Percentiles rank a stretch among this genome's conserved stretches.
phyloP scores from a whole-genome alignment of 106 monocot species.

The Allium fistulosum region DNA sequence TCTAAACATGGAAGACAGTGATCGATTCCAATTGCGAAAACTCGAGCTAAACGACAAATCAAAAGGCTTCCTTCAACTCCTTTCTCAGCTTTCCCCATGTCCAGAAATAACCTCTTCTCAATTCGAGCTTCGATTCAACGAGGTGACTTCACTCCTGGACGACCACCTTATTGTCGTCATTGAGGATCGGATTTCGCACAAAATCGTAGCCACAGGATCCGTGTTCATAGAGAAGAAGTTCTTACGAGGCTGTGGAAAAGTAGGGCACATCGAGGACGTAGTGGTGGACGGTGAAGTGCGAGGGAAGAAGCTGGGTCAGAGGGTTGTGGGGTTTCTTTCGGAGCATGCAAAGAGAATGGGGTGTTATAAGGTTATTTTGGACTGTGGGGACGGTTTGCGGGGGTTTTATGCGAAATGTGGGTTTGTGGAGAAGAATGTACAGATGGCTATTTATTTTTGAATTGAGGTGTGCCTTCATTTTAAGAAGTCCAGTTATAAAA shows the following conservation, averaged over 20 bases:
- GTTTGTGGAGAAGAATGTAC: slow-evolving; percentile 75
- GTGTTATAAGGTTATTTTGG: slow-evolving; percentile 94
- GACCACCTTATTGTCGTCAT: slow-evolving; percentile 63
- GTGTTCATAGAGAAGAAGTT: slow-evolving; percentile 83
- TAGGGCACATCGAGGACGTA: slow-evolving; percentile 86
- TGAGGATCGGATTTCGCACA: slow-evolving; percentile 34
- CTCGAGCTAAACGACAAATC: slow-evolving; percentile 43
- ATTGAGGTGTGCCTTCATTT: background rate
- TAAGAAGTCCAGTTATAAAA: no score
- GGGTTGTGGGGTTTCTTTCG: slow-evolving; percentile 36
- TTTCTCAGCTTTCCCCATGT: slow-evolving; percentile 52
- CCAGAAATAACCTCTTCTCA: slow-evolving; percentile 24
- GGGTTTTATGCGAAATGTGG: slow-evolving; percentile 78
- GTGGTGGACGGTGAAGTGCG: slow-evolving; percentile 56
- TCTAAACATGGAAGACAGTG: background rate
- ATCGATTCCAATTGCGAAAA: slow-evolving; percentile 34
- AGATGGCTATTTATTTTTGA: slow-evolving; percentile 80
- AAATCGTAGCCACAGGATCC: slow-evolving; percentile 65
- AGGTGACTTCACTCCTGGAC: slow-evolving; percentile 42
- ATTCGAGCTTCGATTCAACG: slow-evolving; percentile 54
- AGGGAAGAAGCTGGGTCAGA: slow-evolving; percentile 44
- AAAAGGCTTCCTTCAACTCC: slow-evolving; percentile 71
- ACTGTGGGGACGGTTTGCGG: slow-evolving; percentile 46
- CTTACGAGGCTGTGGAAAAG: slow-evolving; percentile 54
- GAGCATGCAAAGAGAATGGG: slow-evolving; percentile 44